These are phyloP conservation scores for Neocatenulostroma microsporum DNA, from an alignment of 2,329 filamentous ascomycete species.

Conservation along the genomic window DNA sequence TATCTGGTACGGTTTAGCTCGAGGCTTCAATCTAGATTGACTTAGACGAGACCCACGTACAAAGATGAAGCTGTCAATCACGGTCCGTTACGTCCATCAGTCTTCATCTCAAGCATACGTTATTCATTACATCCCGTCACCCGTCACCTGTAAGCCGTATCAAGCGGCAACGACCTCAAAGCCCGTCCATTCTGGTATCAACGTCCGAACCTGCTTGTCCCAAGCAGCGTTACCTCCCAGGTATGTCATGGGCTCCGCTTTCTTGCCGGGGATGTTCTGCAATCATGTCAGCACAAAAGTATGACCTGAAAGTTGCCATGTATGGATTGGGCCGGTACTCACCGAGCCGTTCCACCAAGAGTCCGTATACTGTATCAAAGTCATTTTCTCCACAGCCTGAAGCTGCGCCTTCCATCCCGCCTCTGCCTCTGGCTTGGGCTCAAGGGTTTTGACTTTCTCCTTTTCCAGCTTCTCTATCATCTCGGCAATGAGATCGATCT, in stretches of 20 bases:
- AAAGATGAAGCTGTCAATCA: no score
- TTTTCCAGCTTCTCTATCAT: slow-evolving; percentile 32
- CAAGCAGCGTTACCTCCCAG: slow-evolving; percentile 32
- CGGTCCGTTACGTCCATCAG: no score
- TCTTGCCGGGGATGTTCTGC: slow-evolving; percentile 40
- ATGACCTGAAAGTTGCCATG: no score
- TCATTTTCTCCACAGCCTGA: slow-evolving; percentile 18
- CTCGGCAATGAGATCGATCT: slow-evolving; percentile 38
- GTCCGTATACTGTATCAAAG: slow-evolving; percentile 22
- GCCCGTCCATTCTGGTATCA: slow-evolving; percentile 30
- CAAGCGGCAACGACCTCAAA: slow-evolving; percentile 19
- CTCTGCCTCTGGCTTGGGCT: slow-evolving; percentile 33
- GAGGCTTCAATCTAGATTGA: no score
- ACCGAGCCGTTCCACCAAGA: slow-evolving; percentile 32
- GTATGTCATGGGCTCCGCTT: slow-evolving; percentile 34
- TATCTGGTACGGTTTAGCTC: no score
- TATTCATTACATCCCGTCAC: no score
- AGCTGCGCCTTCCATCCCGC: slow-evolving; percentile 29
- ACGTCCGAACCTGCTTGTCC: slow-evolving; percentile 30
- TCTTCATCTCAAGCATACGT: no score
- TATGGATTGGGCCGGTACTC: no score
- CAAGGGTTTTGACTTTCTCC: slow-evolving; percentile 33
- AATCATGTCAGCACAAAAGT: no score
- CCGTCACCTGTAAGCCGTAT: no score
- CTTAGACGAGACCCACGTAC: no score